These are phyloP conservation scores for Phialocephala sp. DNA, from an alignment of 2,329 filamentous ascomycete species.

Conservation along the genomic window DNA sequence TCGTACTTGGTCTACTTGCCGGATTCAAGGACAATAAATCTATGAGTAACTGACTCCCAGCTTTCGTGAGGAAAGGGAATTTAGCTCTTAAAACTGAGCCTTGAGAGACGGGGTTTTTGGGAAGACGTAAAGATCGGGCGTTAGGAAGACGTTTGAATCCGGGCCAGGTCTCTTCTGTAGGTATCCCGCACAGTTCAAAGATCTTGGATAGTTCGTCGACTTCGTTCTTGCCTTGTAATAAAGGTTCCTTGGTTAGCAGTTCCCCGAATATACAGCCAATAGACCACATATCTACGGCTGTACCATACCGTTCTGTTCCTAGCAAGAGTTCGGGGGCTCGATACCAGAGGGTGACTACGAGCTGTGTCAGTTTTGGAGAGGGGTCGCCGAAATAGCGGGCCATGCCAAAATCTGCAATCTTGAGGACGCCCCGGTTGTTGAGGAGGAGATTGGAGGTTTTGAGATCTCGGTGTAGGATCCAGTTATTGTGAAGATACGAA, in stretches of 20 bases:
- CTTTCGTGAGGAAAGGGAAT: constrained; percentile 81
- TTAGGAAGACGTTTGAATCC: constrained; percentile 87
- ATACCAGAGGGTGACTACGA: constrained; percentile 98
- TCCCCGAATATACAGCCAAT: constrained; percentile 96
- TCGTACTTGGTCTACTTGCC: constrained; percentile 69
- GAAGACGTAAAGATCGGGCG: constrained; percentile 77
- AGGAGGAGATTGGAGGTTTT: constrained; percentile 94
- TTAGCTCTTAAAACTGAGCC: constrained; percentile 70
- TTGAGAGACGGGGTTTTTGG: constrained; percentile 49
- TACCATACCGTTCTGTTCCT: constrained; percentile 75
- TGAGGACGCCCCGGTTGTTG: constrained; percentile 92
- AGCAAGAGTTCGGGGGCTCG: constrained; percentile 89
- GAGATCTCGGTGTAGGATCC: constrained; percentile 92
- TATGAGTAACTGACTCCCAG: constrained; percentile 73
- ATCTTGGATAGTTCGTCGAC: constrained; percentile 88
- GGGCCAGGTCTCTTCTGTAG: constrained; percentile 84
- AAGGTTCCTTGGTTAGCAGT: constrained; percentile 79
- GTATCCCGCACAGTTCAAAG: constrained; percentile 87
- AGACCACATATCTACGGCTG: constrained; percentile 91
- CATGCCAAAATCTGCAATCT: constrained; percentile 98
- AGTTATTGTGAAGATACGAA: constrained; percentile 84
- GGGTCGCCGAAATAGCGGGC: constrained; percentile 87
- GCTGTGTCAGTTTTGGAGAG: constrained; percentile 78
- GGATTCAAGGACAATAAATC: constrained; percentile 79
- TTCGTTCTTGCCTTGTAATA: constrained; percentile 90